phyloP scores from a whole-genome alignment of 2,329 filamentous ascomycete species.

The Scedosporium boydii region DNA sequence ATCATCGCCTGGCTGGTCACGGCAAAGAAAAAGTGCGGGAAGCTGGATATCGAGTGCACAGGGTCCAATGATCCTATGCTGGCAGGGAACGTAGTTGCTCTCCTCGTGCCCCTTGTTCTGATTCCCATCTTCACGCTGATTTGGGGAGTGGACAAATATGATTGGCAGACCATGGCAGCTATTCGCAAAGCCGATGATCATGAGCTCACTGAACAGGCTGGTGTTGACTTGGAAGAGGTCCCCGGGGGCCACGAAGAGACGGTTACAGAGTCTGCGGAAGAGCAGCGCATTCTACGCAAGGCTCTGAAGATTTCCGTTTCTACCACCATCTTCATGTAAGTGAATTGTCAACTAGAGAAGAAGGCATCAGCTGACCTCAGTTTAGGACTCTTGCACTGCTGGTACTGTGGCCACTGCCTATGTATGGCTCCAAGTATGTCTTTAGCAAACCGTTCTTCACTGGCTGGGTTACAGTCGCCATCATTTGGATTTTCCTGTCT shows the following conservation, averaged over 20 bases:
- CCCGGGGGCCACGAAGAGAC: constrained; percentile 36
- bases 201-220: constrained; percentile 34
- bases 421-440: constrained; percentile 76
- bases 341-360: constrained; percentile 16
- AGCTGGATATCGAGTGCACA: constrained; percentile 62
- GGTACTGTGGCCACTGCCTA: constrained; percentile 83
- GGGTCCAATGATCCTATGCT: constrained; percentile 82
- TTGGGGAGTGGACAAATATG: constrained; percentile 57
- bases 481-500: constrained; percentile 72
- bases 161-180: constrained; percentile 73
- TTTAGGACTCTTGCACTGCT: constrained; percentile 55
- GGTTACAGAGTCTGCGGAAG: constrained; percentile 28
- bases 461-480: constrained; percentile 67
- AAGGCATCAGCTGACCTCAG: neutral
- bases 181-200: constrained; percentile 75
- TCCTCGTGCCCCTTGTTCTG: constrained; percentile 67
- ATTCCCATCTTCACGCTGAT: constrained; percentile 65
- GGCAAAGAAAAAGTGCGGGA: constrained; percentile 57
- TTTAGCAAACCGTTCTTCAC: constrained; percentile 78
- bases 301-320: constrained; percentile 38
- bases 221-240: constrained; percentile 39
- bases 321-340: constrained; percentile 32
- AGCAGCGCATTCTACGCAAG: constrained; percentile 40
- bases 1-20: constrained; percentile 71
- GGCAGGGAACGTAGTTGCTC: constrained; percentile 73